A percentile compares a stretch with the other conserved stretches of the same genome.
Conservation (phyloP, 768 basidiomycete genomes). For the Suillus bovinus region DNA sequence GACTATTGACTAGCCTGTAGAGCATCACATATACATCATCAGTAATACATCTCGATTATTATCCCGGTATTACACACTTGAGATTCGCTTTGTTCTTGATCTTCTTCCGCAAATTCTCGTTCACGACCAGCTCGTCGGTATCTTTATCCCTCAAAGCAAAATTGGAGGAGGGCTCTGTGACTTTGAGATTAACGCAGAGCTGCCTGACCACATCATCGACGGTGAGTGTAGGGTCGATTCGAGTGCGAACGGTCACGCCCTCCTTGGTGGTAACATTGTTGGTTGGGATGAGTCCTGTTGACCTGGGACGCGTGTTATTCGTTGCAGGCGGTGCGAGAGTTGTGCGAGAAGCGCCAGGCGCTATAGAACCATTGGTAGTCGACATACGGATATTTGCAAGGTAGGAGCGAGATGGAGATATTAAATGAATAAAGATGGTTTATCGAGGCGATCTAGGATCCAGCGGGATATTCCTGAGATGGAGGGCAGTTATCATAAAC, state of each 20-base stretch:
- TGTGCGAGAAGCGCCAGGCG: conserved; percentile 33
- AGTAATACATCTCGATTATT: conserved; percentile 2
- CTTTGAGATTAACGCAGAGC: conserved; percentile 78
- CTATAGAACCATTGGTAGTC: conserved; percentile 29
- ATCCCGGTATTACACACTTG: conserved; percentile 51
- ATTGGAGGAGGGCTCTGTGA: conserved; percentile 68
- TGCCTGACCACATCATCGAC: conserved; percentile 86
- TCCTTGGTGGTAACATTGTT: conserved; percentile 82
- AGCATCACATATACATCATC: conserved; percentile 10
- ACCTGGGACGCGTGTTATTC: conserved; percentile 39
- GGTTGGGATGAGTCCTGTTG: conserved; percentile 67
- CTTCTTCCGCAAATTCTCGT: conserved; percentile 82
- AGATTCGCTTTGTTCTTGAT: conserved; percentile 77
- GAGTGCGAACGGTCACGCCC: conserved; percentile 73
- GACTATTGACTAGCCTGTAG: conserved; percentile 69
- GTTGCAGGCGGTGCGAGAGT: conserved; percentile 27
- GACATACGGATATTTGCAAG: conserved; percentile 32
- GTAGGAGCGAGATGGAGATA: conserved; percentile 29
- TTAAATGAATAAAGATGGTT: conserved; percentile 6
- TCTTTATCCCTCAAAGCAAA: conserved; percentile 80
- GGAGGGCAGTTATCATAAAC: background rate
- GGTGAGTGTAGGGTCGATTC: conserved; percentile 81
- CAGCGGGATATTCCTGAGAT: background rate
- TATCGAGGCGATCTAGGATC: background rate
- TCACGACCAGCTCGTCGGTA: conserved; percentile 80